Evolutionary conservation across 1,139 yeast genomes (phyloP), one percentile per base, ranked within the genome.

Genomic region (Pichia inconspicua): DNA sequence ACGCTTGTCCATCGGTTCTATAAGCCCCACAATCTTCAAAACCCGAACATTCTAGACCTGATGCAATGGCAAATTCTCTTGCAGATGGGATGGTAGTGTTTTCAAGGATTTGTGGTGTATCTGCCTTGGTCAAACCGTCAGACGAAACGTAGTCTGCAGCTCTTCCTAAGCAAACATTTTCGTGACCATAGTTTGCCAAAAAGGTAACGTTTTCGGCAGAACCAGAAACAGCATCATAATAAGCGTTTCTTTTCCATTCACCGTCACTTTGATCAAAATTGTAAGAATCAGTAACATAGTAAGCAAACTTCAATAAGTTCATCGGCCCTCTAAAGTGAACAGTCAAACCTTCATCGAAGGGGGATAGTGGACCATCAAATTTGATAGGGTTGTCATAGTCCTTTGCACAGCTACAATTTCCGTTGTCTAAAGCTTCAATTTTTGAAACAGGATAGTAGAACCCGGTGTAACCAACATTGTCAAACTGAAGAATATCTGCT

Each of bases 311-410:
- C 54, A 70, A 69, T 60, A 82, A 71, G 53, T 70, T 70, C 53
- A 84, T 63, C 25, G 94, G 94, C 56, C 94, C 94, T 72, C 94
- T 79, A 66, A 84, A 77, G 64, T 84, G 94, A 34, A 84, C 86
- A n/a, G 89, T 80, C 47, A 84, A 68, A 59, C 80, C 87, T 56
- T 77, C 82, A 55, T 82, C 72, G 48, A 84, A 66, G 15, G 94
- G 94, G 43, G 89, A 70, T 65, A 80, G 76, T 49, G 74, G 65
- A 40, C 92, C 92, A 19, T 72, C 66, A 63, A 84, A 82, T 46
- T 73, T 60, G 35, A 67, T 57, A 30, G 65, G 63, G 44, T 63
- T 58, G 15, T 66, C 70, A 9, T 67, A 60, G 39, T 68, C 73
- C 14, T 73, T 62, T 53, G 69, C 68, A 64, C 84, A 82, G 17